Percentiles rank a stretch among this genome's conserved stretches.
These are phyloP conservation scores for Phallus indusiatus DNA, from an alignment of 768 basidiomycete genomes.

Conservation along the genomic window DNA sequence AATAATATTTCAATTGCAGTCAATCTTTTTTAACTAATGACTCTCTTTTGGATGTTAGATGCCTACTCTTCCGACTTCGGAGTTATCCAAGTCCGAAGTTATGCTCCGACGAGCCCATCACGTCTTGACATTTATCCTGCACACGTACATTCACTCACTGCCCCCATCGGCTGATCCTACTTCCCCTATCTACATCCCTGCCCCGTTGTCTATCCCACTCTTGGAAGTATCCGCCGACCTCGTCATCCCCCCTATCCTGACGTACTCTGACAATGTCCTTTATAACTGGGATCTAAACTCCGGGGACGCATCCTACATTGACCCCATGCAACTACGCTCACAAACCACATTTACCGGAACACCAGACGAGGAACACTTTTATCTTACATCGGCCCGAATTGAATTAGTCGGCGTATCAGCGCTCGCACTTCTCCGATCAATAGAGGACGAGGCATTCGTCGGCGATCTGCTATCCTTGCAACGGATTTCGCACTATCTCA, in stretches of 20 bases:
- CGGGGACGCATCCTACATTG: constrained; percentile 32
- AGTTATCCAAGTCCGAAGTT: constrained; percentile 40
- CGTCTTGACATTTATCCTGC: constrained; percentile 63
- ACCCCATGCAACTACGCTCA: constrained; percentile 40
- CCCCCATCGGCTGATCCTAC: constrained; percentile 14
- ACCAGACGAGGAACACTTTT: constrained; percentile 78
- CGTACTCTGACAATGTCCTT: constrained; percentile 85
- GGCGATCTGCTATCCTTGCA: constrained; percentile 38
- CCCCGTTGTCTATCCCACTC: constrained; percentile 63
- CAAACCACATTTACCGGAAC: constrained; percentile 70
- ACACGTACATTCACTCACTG: constrained; percentile 68
- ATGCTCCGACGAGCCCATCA: constrained; percentile 62
- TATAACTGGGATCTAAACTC: constrained; percentile 57
- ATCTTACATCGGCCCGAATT: constrained; percentile 75
- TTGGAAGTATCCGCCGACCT: constrained; percentile 60
- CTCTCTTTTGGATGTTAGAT: constrained; percentile 29
- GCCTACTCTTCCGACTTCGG: constrained; percentile 37
- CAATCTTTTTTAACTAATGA: neutral
- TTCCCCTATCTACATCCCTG: constrained; percentile 53
- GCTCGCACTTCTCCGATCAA: constrained; percentile 74
- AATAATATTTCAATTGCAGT: neutral
- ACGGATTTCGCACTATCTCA: constrained; percentile 52
- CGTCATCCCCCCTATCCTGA: constrained; percentile 78
- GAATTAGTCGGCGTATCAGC: constrained; percentile 80
- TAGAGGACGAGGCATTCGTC: constrained; percentile 85